phyloP scores from a whole-genome alignment of 495 filamentous ascomycete species.

The Friedmanniomyces simplex region DNA sequence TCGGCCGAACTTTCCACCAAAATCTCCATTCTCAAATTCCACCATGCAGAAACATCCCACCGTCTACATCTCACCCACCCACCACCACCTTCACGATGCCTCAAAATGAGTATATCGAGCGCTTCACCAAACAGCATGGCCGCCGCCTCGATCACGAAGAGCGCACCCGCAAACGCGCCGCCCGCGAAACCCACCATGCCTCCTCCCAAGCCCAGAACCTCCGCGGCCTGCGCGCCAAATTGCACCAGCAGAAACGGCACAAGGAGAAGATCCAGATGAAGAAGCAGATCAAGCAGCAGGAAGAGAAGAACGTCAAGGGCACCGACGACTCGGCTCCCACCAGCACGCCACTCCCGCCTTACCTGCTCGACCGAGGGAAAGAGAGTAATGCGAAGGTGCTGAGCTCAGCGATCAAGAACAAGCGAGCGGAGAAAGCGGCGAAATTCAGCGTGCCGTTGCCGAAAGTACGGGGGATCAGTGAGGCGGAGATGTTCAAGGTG shows the following conservation, averaged over 20 bases:
- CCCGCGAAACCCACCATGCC: constrained; percentile 75
- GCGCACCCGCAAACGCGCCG: constrained; percentile 72
- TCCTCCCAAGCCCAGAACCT: constrained; percentile 90
- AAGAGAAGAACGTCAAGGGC: constrained; percentile 93
- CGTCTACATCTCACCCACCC: neutral
- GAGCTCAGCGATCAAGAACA: constrained; percentile 75
- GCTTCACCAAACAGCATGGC: constrained; percentile 72
- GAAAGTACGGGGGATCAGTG: constrained; percentile 84
- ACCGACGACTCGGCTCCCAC: constrained; percentile 63
- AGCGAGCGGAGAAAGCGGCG: constrained; percentile 84
- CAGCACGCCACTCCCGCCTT: constrained; percentile 65
- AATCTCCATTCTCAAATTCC: neutral
- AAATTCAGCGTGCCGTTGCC: constrained; percentile 90
- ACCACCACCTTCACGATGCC: constrained; percentile 44
- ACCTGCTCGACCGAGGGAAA: constrained; percentile 81
- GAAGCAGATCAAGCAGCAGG: constrained; percentile 87
- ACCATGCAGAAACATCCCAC: neutral
- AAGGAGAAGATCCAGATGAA: constrained; percentile 99
- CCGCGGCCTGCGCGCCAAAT: constrained; percentile 81
- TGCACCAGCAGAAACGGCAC: constrained; percentile 87
- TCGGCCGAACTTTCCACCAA: neutral
- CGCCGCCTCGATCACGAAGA: constrained; percentile 83
- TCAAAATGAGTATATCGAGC: constrained; percentile 93
- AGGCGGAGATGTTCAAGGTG: constrained; percentile 98
- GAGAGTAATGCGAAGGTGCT: constrained; percentile 84